phyloP scores from a whole-genome alignment of 352 stramenopile species.

The Thraustochytrium sp. region DNA sequence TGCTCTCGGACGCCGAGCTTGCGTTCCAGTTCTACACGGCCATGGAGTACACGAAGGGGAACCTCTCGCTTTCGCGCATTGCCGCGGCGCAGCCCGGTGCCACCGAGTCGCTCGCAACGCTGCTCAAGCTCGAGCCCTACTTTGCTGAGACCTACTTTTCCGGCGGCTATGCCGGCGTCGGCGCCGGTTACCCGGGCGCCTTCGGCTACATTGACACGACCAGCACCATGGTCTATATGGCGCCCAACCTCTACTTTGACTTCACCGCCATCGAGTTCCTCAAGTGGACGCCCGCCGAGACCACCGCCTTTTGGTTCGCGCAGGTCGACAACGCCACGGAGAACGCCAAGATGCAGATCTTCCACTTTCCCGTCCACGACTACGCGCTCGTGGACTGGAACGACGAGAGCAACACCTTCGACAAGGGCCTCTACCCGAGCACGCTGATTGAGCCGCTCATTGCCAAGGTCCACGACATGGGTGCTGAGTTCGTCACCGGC shows the following conservation, averaged over 20 bases:
- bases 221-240: conserved; percentile 32
- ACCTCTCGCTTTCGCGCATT: neutral
- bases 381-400: neutral
- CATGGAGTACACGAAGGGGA: neutral
- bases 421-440: neutral
- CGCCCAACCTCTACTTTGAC: conserved; percentile 44
- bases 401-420: neutral
- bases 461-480: conserved; percentile 11
- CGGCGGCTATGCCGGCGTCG: neutral
- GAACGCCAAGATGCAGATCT: conserved; percentile 2
- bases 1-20: conserved; percentile 19
- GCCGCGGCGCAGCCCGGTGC: conserved; percentile 21
- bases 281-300: conserved; percentile 6
- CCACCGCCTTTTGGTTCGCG: conserved; percentile 1
- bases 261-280: conserved; percentile 20
- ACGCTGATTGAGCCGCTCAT: conserved; percentile 28
- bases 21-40: conserved; percentile 12
- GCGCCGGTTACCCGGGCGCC: conserved; percentile 10
- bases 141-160: conserved; percentile 34
- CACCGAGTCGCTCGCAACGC: neutral
- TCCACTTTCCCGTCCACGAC: conserved; percentile 29
- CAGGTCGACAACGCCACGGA: conserved; percentile 11
- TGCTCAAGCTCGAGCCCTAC: neutral
- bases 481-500: conserved; percentile 23
- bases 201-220: conserved; percentile 17